Conservation (phyloP, 2,329 filamentous ascomycete genomes). For the Magnaporthiopsis poae region DNA sequence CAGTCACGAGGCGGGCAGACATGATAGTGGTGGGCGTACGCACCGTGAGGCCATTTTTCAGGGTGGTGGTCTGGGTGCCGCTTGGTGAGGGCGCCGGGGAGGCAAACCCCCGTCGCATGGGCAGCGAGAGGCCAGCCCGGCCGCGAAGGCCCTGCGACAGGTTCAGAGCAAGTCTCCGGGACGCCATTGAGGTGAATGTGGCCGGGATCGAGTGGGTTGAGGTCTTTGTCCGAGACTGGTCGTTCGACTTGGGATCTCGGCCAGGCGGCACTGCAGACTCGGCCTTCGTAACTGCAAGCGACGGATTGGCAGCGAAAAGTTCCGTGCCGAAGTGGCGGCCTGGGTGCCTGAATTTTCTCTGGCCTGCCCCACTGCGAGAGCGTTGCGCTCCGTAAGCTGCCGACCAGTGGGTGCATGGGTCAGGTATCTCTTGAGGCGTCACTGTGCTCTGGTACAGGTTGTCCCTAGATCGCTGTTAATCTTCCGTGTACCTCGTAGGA, state of each 20-base stretch:
- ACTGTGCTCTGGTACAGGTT: neutral
- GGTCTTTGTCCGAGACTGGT: constrained; percentile 31
- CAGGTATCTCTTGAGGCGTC: neutral
- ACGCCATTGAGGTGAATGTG: constrained; percentile 67
- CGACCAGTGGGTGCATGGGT: neutral
- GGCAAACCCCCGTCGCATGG: constrained; percentile 78
- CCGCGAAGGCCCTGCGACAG: constrained; percentile 81
- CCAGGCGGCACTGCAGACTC: neutral
- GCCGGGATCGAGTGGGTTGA: constrained; percentile 38
- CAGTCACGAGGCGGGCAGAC: neutral
- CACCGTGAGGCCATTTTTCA: constrained; percentile 96
- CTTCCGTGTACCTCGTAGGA: neutral
- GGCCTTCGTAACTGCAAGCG: constrained; percentile 6
- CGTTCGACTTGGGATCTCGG: constrained; percentile 3
- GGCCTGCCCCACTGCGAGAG: neutral
- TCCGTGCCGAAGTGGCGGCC: constrained; percentile 1
- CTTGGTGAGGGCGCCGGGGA: constrained; percentile 61
- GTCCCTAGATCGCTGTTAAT: neutral
- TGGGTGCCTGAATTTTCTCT: neutral
- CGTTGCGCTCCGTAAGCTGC: neutral
- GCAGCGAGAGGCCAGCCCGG: constrained; percentile 71
- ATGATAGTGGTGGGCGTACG: constrained; percentile 18
- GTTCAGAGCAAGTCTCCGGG: constrained; percentile 91
- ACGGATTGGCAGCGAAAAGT: constrained; percentile 8
- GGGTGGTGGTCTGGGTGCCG: constrained; percentile 90